phyloP scores from a whole-genome alignment of 1,139 yeast genomes.

The Hyphopichia wangnamkhiaoensis region DNA sequence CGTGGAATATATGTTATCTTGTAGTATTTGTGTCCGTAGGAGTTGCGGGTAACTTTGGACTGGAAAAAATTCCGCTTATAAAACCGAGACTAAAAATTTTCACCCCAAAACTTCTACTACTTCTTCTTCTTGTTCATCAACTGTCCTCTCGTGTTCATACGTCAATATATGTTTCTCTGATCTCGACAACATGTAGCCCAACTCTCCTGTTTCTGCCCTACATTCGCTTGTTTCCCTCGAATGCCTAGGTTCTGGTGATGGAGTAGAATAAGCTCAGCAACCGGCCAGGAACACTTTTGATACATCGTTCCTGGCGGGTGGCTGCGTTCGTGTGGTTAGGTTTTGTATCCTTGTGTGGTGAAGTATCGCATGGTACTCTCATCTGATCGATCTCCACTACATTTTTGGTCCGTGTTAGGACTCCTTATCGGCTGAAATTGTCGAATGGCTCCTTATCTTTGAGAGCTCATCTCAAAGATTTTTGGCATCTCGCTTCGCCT shows the following conservation, averaged over 20 bases:
- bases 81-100: background rate
- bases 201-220: slow-evolving; percentile 83
- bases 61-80: background rate
- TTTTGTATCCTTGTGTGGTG: slow-evolving; percentile 25
- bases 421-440: too few relatives aligned
- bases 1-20: too few relatives aligned
- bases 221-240: slow-evolving; percentile 50
- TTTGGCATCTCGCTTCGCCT: too few relatives aligned
- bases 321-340: slow-evolving; percentile 44
- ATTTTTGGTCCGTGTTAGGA: too few relatives aligned
- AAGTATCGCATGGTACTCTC: slow-evolving; percentile 5
- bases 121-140: background rate
- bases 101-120: background rate
- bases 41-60: slow-evolving; percentile 2
- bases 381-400: slow-evolving; percentile 29
- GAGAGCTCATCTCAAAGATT: too few relatives aligned
- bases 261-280: slow-evolving; percentile 64
- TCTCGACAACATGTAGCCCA: too few relatives aligned
- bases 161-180: too few relatives aligned
- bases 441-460: too few relatives aligned
- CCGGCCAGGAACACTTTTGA: slow-evolving; percentile 35
- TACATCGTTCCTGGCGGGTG: slow-evolving; percentile 37
- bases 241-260: slow-evolving; percentile 65
- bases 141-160: background rate
- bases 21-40: too few relatives aligned